phyloP scores from a whole-genome alignment of 108 stramenopile species.

The Phaeodactylum tricornutum region DNA sequence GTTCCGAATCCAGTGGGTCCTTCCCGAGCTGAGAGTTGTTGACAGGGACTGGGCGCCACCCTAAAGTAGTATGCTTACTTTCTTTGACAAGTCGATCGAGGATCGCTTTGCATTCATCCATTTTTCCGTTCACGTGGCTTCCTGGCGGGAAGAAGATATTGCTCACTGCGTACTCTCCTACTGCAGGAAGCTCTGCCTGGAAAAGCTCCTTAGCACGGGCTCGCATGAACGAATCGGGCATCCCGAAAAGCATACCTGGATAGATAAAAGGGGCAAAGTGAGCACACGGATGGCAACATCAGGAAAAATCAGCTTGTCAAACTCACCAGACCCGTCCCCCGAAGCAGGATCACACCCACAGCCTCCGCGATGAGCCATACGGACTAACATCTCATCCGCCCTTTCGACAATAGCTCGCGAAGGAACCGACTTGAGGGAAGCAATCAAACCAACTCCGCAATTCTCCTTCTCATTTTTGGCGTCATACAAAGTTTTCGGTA shows the following conservation, averaged over 20 bases:
- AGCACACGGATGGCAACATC: background rate
- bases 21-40: conserved; percentile 86
- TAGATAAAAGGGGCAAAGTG: background rate
- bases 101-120: conserved; percentile 70
- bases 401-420: conserved; percentile 85
- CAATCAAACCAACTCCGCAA: conserved; percentile 87
- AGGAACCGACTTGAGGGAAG: conserved; percentile 72
- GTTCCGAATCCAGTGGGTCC: conserved; percentile 86
- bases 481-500: conserved; percentile 63
- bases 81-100: conserved; percentile 71
- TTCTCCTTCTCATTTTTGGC: conserved; percentile 70
- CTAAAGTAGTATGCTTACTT: conserved; percentile 67
- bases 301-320: background rate
- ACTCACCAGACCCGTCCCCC: conserved; percentile 88
- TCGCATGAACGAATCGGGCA: conserved; percentile 95
- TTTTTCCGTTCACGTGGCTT: conserved; percentile 45
- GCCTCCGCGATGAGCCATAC: conserved; percentile 95
- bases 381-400: conserved; percentile 95
- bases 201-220: conserved; percentile 67
- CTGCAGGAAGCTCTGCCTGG: conserved; percentile 63
- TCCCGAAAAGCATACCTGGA: conserved; percentile 80
- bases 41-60: conserved; percentile 84
- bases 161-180: conserved; percentile 86
- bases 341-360: conserved; percentile 87
- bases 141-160: conserved; percentile 92